A percentile compares a stretch with the other conserved stretches of the same genome.
These are phyloP conservation scores for Mariannaea sp. DNA, from an alignment of 2,329 filamentous ascomycete species.

Conservation along the genomic window DNA sequence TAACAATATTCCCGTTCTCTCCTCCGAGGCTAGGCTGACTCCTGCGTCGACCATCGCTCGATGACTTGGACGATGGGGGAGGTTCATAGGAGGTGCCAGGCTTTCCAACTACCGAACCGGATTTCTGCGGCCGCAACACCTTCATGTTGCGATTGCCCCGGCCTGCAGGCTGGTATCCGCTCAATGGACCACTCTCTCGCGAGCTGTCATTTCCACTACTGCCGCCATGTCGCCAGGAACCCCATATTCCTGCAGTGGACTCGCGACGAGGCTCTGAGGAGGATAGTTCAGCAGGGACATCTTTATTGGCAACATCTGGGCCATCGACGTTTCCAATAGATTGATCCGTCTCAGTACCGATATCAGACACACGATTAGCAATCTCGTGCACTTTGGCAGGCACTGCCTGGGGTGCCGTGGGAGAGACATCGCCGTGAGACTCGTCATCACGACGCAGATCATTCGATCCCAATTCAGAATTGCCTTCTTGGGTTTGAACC, in stretches of 20 bases:
- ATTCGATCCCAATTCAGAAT: slow-evolving; percentile 18
- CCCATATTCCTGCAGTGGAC: slow-evolving; percentile 65
- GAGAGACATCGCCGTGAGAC: slow-evolving; percentile 41
- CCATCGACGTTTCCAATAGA: slow-evolving; percentile 30
- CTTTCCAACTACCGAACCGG: slow-evolving; percentile 57
- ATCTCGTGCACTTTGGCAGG: slow-evolving; percentile 42
- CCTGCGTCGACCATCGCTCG: slow-evolving; percentile 58
- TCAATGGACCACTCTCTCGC: slow-evolving; percentile 59
- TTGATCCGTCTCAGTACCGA: slow-evolving; percentile 51
- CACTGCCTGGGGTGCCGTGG: slow-evolving; percentile 43
- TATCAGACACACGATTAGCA: slow-evolving; percentile 48
- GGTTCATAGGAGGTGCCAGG: slow-evolving; percentile 60
- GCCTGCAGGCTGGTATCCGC: slow-evolving; percentile 72
- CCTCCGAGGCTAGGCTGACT: slow-evolving; percentile 50
- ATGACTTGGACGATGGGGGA: slow-evolving; percentile 49
- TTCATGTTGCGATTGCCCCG: slow-evolving; percentile 78
- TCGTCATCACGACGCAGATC: slow-evolving; percentile 35
- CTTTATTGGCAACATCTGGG: slow-evolving; percentile 35
- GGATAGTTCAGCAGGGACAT: slow-evolving; percentile 27
- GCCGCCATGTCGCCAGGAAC: slow-evolving; percentile 69
- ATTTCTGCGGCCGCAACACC: slow-evolving; percentile 79
- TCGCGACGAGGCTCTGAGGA: slow-evolving; percentile 50
- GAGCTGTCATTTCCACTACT: slow-evolving; percentile 57
- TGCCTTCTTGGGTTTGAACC: slow-evolving; percentile 23
- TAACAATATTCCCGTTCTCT: slow-evolving; percentile 37